These are phyloP conservation scores for Saururus chinensis DNA, from an alignment of 164 flowering plant genomes.

Conservation along the genomic window DNA sequence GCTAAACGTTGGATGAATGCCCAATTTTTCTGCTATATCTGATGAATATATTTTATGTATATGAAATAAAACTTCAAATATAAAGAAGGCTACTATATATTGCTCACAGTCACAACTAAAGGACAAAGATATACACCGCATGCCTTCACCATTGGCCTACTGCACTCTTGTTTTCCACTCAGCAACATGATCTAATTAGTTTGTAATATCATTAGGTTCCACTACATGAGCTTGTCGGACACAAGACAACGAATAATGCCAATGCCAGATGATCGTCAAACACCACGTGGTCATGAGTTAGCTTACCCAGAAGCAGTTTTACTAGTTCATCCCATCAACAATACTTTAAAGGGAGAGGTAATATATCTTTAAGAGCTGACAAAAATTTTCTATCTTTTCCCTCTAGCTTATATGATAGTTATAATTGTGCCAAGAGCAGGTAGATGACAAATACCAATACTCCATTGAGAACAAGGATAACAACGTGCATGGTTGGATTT, in stretches of 20 bases:
- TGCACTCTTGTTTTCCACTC: constrained; percentile 6
- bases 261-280: constrained; percentile 66
- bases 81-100: too few species aligned
- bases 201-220: constrained; percentile 45
- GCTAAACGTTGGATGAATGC: too few species aligned
- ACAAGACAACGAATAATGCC: constrained; percentile 75
- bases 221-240: constrained; percentile 82
- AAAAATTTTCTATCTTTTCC: too few species aligned
- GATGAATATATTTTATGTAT: too few species aligned
- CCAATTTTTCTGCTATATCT: too few species aligned
- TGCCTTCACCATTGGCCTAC: too few species aligned
- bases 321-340: constrained; percentile 50
- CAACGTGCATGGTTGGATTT: constrained; percentile 81
- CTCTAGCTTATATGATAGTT: background rate
- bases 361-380: too few species aligned
- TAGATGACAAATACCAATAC: constrained; percentile 93
- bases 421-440: constrained; percentile 27
- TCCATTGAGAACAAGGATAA: constrained; percentile 56
- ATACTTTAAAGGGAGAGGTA: constrained; percentile 73
- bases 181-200: constrained; percentile 19
- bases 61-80: too few species aligned
- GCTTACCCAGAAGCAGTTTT: constrained; percentile 90
- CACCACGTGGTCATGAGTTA: constrained; percentile 47
- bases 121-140: too few species aligned
- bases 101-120: too few species aligned